These are phyloP conservation scores for Phialophora verrucosa DNA, from an alignment of 2,329 filamentous ascomycete genomes.

Conservation along the genomic window DNA sequence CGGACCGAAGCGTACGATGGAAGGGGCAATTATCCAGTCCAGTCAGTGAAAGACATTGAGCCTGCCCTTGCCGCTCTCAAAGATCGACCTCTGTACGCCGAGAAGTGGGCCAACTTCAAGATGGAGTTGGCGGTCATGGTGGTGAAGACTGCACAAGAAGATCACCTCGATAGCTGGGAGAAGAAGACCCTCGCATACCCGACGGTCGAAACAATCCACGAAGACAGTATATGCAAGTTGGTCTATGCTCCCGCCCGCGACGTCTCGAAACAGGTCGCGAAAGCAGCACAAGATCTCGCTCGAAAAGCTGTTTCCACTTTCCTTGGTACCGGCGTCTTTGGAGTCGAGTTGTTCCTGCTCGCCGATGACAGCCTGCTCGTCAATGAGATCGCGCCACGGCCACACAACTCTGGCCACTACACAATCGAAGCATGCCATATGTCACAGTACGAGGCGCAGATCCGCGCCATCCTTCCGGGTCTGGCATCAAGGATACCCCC, in stretches of 20 bases:
- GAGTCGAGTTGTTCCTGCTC: conserved; percentile 93
- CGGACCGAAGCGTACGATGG: conserved; percentile 86
- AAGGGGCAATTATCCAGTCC: conserved; percentile 69
- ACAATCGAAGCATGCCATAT: conserved; percentile 90
- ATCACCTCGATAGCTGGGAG: conserved; percentile 54
- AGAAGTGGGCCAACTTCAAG: conserved; percentile 84
- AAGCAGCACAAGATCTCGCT: conserved; percentile 76
- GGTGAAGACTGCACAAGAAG: conserved; percentile 76
- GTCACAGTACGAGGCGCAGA: conserved; percentile 90
- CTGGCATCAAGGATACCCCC: conserved; percentile 65
- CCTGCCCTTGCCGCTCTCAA: conserved; percentile 73
- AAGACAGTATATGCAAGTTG: conserved; percentile 93
- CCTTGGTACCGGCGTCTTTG: conserved; percentile 89
- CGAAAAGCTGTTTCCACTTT: conserved; percentile 79
- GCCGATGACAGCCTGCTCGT: conserved; percentile 74
- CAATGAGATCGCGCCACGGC: conserved; percentile 83
- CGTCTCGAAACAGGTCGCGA: conserved; percentile 65
- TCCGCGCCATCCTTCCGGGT: conserved; percentile 73
- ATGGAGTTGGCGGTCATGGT: conserved; percentile 95
- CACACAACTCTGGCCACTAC: conserved; percentile 93
- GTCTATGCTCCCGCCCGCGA: conserved; percentile 83
- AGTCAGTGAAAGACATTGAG: conserved; percentile 63
- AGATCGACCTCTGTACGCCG: conserved; percentile 77
- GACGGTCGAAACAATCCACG: conserved; percentile 90
- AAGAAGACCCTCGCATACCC: conserved; percentile 71